Conservation (phyloP, 306 rosid species). For the Fragaria iinumae region DNA sequence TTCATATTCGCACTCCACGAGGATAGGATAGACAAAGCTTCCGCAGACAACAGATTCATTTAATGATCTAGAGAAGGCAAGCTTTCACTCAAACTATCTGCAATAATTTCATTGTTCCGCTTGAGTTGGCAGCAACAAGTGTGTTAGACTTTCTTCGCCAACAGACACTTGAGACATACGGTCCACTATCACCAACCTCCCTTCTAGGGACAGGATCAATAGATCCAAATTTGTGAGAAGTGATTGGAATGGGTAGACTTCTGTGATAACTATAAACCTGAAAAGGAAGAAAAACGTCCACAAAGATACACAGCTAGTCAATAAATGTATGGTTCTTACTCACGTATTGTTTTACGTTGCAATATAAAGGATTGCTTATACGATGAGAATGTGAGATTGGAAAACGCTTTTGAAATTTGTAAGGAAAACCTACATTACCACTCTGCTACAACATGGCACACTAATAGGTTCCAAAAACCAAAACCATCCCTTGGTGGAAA, state of each 20-base stretch:
- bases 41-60: background rate
- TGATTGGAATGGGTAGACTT: constrained; percentile 60
- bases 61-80: background rate
- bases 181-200: constrained; percentile 40
- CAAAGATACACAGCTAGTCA: background rate
- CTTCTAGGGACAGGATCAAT: constrained; percentile 50
- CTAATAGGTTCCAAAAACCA: background rate
- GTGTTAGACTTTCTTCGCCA: constrained; percentile 64
- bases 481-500: constrained; percentile 4
- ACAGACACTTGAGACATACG: constrained; percentile 70
- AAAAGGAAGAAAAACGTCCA: constrained; percentile 15
- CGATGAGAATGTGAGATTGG: background rate
- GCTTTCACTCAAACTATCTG: constrained; percentile 45
- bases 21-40: background rate
- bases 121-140: constrained; percentile 67
- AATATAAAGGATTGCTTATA: background rate
- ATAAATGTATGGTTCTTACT: background rate
- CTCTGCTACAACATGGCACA: background rate
- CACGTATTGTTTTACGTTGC: background rate
- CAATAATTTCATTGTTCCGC: constrained; percentile 59
- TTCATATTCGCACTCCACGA: constrained; percentile 13
- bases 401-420: background rate
- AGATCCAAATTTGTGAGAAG: constrained; percentile 53
- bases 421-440: background rate
- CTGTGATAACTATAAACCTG: constrained; percentile 67